Evolutionary conservation across 2,329 filamentous ascomycete species (phyloP).

Genomic region (Arthrinium puccinioides): DNA sequence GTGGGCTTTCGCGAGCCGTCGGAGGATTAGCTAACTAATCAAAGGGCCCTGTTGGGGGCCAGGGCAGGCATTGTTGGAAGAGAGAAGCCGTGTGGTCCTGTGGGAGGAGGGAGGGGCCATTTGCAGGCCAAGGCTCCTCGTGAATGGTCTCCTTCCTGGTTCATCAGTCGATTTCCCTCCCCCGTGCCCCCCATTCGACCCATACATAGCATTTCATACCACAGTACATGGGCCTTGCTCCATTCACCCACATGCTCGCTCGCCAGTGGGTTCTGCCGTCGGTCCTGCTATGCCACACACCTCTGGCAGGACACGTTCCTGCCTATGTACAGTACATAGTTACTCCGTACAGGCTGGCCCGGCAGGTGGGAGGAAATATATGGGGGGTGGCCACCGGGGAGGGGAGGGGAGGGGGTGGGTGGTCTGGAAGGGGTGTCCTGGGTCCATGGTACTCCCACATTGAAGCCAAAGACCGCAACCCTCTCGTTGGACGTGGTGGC

Average conservation of each 20-base stretch:
- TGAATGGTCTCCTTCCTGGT: slow-evolving; percentile 19
- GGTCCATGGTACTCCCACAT: too few species aligned
- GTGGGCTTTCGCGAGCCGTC: slow-evolving; percentile 26
- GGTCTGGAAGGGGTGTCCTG: too few species aligned
- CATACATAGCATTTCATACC: slow-evolving; percentile 17
- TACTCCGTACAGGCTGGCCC: too few species aligned
- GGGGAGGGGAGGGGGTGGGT: too few species aligned
- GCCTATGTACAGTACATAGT: slow-evolving; percentile 1
- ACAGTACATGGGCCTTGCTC: too few species aligned
- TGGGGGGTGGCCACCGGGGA: too few species aligned
- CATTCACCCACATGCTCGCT: slow-evolving; percentile 15
- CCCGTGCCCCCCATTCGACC: slow-evolving; percentile 26
- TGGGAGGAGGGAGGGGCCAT: too few species aligned
- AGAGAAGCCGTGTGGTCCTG: slow-evolving; percentile 19
- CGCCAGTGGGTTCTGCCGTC: slow-evolving; percentile 3
- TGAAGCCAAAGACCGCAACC: too few species aligned
- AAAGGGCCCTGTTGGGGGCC: slow-evolving; percentile 30
- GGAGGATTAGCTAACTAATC: slow-evolving; percentile 38
- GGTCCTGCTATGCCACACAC: slow-evolving; percentile 1
- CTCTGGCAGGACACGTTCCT: neutral
- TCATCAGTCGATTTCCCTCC: slow-evolving; percentile 15
- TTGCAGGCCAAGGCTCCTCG: too few species aligned
- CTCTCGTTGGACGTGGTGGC: too few species aligned
- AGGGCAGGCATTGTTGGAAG: slow-evolving; percentile 22
- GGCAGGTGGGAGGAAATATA: too few species aligned